Evolutionary conservation across 1,284 basidiomycete species (phyloP).

Genomic region (Trichosporon inkin): DNA sequence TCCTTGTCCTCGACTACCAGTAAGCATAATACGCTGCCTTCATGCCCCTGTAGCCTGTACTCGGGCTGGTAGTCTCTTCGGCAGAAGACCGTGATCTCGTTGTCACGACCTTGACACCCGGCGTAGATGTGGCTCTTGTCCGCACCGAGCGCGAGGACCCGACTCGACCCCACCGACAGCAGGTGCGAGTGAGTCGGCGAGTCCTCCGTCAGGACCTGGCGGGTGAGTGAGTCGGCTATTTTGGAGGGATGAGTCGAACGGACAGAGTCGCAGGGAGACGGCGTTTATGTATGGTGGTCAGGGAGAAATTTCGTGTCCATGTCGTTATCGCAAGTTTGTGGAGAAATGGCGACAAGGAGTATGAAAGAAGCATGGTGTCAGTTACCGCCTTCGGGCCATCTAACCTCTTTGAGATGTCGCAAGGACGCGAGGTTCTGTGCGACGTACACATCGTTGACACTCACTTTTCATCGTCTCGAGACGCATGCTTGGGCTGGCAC

Average conservation of each 20-base stretch:
- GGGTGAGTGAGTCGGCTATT: constrained; percentile 42
- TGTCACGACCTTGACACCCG: constrained; percentile 73
- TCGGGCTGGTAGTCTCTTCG: constrained; percentile 64
- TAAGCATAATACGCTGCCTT: constrained; percentile 76
- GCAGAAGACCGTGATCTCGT: constrained; percentile 69
- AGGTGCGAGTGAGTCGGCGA: constrained; percentile 48
- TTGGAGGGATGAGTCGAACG: neutral
- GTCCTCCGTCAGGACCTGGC: constrained; percentile 41
- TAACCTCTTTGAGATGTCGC: neutral
- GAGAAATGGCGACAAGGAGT: neutral
- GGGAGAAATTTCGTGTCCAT: neutral
- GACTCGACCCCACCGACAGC: constrained; percentile 42
- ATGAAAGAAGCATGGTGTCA: neutral
- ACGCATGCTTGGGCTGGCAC: neutral
- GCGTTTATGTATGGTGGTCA: too few relatives aligned
- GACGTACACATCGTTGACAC: neutral
- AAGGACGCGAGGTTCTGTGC: neutral
- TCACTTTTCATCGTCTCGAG: constrained; percentile 7
- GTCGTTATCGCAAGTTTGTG: constrained; percentile 3
- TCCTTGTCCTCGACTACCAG: constrained; percentile 68
- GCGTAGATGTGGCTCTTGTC: constrained; percentile 72
- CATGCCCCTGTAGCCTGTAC: constrained; percentile 75
- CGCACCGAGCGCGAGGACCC: constrained; percentile 68
- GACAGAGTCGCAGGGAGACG: too few relatives aligned
- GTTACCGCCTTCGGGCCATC: neutral